Evolutionary conservation across 164 flowering plant species (phyloP).

Genomic region (Nelumbo lutea): DNA sequence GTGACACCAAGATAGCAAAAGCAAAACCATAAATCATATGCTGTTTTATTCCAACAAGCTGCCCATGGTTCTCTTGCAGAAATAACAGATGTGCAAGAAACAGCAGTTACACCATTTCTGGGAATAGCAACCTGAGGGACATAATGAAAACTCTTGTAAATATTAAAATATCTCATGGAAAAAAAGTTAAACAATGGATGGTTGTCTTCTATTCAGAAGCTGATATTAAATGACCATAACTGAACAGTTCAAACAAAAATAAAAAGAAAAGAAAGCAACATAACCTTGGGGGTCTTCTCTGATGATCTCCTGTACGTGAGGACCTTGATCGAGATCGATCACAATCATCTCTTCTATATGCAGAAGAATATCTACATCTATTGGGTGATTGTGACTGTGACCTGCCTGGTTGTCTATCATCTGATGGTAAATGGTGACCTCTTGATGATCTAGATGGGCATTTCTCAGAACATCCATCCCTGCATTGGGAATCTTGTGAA

Average conservation of each 20-base stretch:
- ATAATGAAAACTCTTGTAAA: no score
- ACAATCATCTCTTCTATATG: constrained; percentile 20
- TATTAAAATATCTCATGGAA: no score
- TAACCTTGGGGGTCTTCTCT: constrained; percentile 34
- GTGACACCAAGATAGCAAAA: no score
- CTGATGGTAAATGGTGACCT: constrained; percentile 14
- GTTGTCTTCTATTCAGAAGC: neutral
- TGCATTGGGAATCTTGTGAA: constrained; percentile 11
- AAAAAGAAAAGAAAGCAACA: neutral
- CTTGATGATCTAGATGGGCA: constrained; percentile 19
- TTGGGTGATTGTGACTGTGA: constrained; percentile 26
- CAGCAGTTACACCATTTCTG: no score
- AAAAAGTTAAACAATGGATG: no score
- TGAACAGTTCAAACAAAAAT: neutral
- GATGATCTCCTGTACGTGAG: constrained; percentile 22
- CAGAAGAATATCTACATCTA: constrained; percentile 21
- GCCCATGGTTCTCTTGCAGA: no score
- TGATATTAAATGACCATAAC: neutral
- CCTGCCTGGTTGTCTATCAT: constrained; percentile 16
- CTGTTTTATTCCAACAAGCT: no score
- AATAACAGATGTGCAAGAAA: no score
- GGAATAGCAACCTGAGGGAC: no score
- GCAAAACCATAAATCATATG: no score
- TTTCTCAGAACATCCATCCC: constrained; percentile 19
- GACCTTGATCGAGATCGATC: constrained; percentile 35